Evolutionary conservation across 2,329 filamentous ascomycete species (phyloP).

Genomic region (Escovopsis weberi): DNA sequence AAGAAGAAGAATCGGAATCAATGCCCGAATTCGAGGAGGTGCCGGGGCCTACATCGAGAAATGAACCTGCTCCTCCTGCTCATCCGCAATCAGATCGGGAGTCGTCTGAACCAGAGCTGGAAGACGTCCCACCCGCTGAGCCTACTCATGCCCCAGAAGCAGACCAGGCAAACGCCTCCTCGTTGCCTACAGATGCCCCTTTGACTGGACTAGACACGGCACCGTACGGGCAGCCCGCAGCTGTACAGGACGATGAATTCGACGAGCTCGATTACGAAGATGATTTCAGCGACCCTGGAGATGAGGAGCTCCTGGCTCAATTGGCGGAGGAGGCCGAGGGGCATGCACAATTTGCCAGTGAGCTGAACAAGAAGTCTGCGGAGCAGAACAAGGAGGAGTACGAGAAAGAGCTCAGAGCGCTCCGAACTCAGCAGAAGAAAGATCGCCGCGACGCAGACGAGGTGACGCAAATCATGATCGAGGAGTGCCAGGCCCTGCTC

Average conservation of each 20-base stretch:
- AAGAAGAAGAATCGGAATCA: constrained; percentile 4
- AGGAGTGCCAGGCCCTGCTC: constrained; percentile 84
- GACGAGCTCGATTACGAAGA: constrained; percentile 50
- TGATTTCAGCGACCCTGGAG: constrained; percentile 74
- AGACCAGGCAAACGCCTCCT: constrained; percentile 5
- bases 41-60: constrained; percentile 7
- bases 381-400: constrained; percentile 63
- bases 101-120: constrained; percentile 22
- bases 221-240: not conserved
- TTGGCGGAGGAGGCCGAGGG: constrained; percentile 86
- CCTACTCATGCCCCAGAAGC: constrained; percentile 1
- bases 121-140: constrained; percentile 14
- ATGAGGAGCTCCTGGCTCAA: constrained; percentile 75
- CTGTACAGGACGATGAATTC: constrained; percentile 23
- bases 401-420: constrained; percentile 70
- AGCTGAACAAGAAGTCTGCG: constrained; percentile 62
- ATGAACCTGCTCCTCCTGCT: not conserved
- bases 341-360: constrained; percentile 81
- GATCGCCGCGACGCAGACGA: constrained; percentile 93
- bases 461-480: constrained; percentile 90
- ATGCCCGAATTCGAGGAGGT: constrained; percentile 25
- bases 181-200: constrained; percentile 7
- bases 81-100: constrained; percentile 14
- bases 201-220: not conserved
- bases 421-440: constrained; percentile 91